Percentiles rank a stretch among this genome's conserved stretches.
Conservation (phyloP, 208 protist species). For the Wallacemonas sp. region DNA sequence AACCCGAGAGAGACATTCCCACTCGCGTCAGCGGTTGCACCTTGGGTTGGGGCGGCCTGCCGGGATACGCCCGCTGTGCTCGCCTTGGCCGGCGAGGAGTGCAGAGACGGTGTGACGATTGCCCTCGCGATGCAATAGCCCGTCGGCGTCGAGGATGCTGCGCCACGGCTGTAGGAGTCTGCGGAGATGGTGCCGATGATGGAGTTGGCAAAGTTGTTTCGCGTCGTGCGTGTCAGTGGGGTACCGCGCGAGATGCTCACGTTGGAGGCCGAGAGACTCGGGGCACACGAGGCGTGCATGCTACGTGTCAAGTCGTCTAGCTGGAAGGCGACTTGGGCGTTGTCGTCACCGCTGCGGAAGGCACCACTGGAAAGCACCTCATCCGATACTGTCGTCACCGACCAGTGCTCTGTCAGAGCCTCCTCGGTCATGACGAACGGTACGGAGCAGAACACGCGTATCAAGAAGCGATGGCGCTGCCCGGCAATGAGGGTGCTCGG, state of each 20-base stretch:
- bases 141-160: not conserved
- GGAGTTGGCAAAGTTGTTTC: not conserved
- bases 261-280: not conserved
- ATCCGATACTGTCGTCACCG: slow-evolving; percentile 20
- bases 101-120: not conserved
- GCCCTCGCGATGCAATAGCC: slow-evolving; percentile 5
- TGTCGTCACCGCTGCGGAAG: slow-evolving; percentile 58
- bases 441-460: slow-evolving; percentile 51
- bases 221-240: not conserved
- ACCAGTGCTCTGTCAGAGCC: slow-evolving; percentile 57
- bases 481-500: slow-evolving; percentile 60
- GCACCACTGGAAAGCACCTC: slow-evolving; percentile 46
- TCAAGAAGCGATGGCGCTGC: slow-evolving; percentile 51
- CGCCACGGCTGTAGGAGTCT: slow-evolving; percentile 3
- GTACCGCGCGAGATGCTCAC: not conserved
- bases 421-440: slow-evolving; percentile 57
- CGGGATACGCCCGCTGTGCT: no score
- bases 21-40: not conserved
- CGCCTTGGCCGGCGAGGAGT: not conserved
- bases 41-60: no score
- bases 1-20: slow-evolving; percentile 3
- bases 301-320: slow-evolving; percentile 14
- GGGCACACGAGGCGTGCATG: slow-evolving; percentile 4
- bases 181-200: slow-evolving; percentile 9
- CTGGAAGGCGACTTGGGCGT: slow-evolving; percentile 45